Evolutionary conservation across 805 yeast species (phyloP), one percentile per base, ranked within the genome.

Genomic region (Komagataella pastoris): DNA sequence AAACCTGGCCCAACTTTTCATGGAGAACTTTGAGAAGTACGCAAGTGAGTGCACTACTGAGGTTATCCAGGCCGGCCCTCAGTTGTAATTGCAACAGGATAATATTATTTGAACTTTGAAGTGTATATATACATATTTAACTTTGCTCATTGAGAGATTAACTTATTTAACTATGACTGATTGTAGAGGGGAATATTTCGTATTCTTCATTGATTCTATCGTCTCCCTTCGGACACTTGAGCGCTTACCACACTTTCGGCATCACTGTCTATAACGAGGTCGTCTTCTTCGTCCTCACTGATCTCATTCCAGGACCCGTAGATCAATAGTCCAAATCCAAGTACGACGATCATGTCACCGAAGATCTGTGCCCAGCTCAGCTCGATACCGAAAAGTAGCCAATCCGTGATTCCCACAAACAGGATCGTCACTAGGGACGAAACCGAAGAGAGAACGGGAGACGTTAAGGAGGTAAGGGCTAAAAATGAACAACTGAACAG

Each of bases 41-140:
- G 71, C 87, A 62, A 79, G 81, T 62, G 86, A 80, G 62, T 88
- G 96, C 57, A 86, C 96, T 44, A 61, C 74, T 24, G 97, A 88
- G 67, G 97, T 91, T 52, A 72, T 84, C 63, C 87, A 93, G 63
- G 98, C 97, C 60, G 99, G 97, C 55, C 99, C 98, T 58, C 74
- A 68, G 57, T 61, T 74, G 54, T 74, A 67, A 44, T 49, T 49
- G 30, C 10, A 30, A 30, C 40, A 30, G 40, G 40, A 30, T 30
- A 30, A 30, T 30, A 30, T 30, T 30, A 30, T 30, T 30, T 30
- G 40, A 30, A 30, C 14, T 30, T 30, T 30, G n/a, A 30, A 30
- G 40, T 30, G 40, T 30, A 30, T 12, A 30, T 30, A 30, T 30
- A 30, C 40, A 30, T 30, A 30, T 30, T 30, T 30, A 30, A 30